A percentile compares a stretch with the other conserved stretches of the same genome.
Evolutionary conservation across 1,284 basidiomycete genomes (phyloP).

Genomic region (Earliella scabrosa): DNA sequence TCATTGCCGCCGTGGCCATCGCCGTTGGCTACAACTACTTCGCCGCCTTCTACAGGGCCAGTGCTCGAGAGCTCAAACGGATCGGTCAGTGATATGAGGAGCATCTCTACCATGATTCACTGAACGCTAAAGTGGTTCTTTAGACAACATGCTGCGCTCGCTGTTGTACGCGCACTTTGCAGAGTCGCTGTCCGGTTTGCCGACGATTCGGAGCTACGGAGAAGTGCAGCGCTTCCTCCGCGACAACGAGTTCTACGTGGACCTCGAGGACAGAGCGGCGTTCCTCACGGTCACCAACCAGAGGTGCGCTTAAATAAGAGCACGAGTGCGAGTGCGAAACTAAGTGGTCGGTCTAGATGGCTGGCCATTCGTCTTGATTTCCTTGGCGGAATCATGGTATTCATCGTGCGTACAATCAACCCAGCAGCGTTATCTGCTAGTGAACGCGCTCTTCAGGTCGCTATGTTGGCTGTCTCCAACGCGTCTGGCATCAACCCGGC

Average conservation of each 20-base stretch:
- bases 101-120: background rate
- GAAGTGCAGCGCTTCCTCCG: slow-evolving; percentile 65
- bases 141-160: slow-evolving; percentile 70
- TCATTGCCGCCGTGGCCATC: slow-evolving; percentile 55
- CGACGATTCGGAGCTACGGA: slow-evolving; percentile 78
- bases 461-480: slow-evolving; percentile 54
- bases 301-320: slow-evolving; percentile 38
- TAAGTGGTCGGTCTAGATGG: slow-evolving; percentile 50
- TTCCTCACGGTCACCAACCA: slow-evolving; percentile 67
- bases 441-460: slow-evolving; percentile 41
- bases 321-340: background rate
- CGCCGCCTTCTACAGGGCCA: slow-evolving; percentile 65
- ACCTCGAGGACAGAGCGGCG: slow-evolving; percentile 73
- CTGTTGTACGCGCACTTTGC: slow-evolving; percentile 82
- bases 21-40: slow-evolving; percentile 59
- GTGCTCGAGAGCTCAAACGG: slow-evolving; percentile 74
- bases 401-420: slow-evolving; percentile 52
- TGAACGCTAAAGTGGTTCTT: background rate
- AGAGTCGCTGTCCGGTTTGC: slow-evolving; percentile 77
- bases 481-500: slow-evolving; percentile 64
- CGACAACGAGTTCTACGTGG: slow-evolving; percentile 74
- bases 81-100: slow-evolving; percentile 46
- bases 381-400: slow-evolving; percentile 68
- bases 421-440: background rate
- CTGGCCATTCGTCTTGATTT: slow-evolving; percentile 82